Evolutionary conservation across 1,284 basidiomycete genomes (phyloP), one percentile per base, ranked within the genome.

Genomic region (Puccinia novopanici): DNA sequence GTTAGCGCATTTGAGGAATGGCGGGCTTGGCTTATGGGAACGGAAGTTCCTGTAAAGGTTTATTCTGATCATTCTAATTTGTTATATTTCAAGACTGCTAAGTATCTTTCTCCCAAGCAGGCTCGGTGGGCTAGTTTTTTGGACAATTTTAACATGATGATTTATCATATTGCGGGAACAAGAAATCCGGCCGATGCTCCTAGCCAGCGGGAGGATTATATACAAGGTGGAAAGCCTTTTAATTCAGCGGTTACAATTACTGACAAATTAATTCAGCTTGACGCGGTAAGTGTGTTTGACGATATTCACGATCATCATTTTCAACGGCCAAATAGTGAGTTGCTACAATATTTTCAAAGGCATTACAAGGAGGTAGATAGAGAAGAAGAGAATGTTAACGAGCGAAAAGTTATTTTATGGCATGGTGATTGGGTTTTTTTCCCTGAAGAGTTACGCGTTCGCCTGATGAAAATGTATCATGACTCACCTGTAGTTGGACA

Each of bases 141-240:
- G 15, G 45, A 45, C 45, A 45, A 8, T 6, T 45, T 45, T 15
- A 73, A 55, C 27, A 55, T 55, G 50, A 6, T 59, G 5, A 73
- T 73, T 57, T 52, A 73, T 59, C 55, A 70, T 24, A 48, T 70
- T 45, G 15, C 57, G 19, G 73, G 57, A 30, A 48, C 37, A 5
- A 37, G 13, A 15, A 75, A 75, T 22, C 54, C 45, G 57, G 73
- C 73, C 3, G 42, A 75, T 59, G 42, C 37, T 27, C 55, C 73
- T 45, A 59, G 54, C 10, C 57, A 54, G 24, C 30, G 34, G 24
- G 27, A 30, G 2, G 57, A 75, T 50, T 75, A 17, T 50, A 34
- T 50, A 45, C 8, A 45, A n/a, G n/a, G n/a, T n/a, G n/a, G n/a
- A n/a, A n/a, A n/a, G n/a, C n/a, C n/a, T n/a, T n/a, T n/a, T n/a